Evolutionary conservation across 371 early-diverging fungal genomes (phyloP), one percentile per base, ranked within the genome.

Genomic region (Syncephalastrum sp.): DNA sequence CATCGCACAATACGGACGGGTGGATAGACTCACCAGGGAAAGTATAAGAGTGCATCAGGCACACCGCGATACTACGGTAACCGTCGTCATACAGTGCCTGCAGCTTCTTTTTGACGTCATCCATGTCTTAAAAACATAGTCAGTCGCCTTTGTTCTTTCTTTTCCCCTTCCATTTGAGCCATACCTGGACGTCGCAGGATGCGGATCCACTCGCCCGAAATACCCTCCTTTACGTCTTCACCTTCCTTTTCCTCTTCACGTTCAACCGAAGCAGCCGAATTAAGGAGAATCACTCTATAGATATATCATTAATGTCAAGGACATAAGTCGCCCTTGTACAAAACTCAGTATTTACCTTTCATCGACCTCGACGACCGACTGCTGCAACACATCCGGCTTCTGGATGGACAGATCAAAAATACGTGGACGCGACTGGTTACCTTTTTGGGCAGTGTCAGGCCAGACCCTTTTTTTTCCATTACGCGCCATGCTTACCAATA

Each of bases 1-100:
- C 10, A 2, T 8, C 45, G 42, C 17, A 45, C 25, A 59, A 23
- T 5, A 12, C 14, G 21, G 50, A 42, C 19, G 2, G 17, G 5
- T 25, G 25, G 23, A 14, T 7, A 46, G 15, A 38, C 53, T 51
- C 64, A 82, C 85, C 77, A 8, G 91, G 84, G 60, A 78, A 96
- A 7, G 93, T 93, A 74, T 90, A 96, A 1, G 95, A 85, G 69
- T 98, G 98, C 81, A 97, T 84, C 46, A 97, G 72, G 59, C 94
- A 95, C 23, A 98, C 80, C 12, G 98, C 93, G 7, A 96, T 73
- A 54, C 94, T 93, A 42, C 83, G 74, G 61, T 91, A 89, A 13
- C 96, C 97, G 16, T 76, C 59, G n/a, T 73, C 78, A 56, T 82
- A 85, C 24, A 94, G 60, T 5, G 52, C 54, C 52, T 76, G 70